phyloP scores from a whole-genome alignment of 192 early-diverging fungal genomes.

The Fimicolochytrium jonesii region DNA sequence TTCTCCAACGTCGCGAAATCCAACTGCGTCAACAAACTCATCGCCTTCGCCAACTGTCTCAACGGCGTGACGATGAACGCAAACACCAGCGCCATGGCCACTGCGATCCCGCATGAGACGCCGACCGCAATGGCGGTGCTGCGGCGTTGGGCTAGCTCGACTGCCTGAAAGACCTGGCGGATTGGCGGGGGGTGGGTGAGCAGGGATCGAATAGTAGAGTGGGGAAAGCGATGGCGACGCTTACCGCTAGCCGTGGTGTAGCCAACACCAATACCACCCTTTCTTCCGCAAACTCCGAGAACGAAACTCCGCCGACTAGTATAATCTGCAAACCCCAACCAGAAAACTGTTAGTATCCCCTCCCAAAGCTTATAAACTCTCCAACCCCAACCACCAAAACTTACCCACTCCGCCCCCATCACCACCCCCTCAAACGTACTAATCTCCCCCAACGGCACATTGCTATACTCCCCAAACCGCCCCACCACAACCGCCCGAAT shows the following conservation, averaged over 20 bases:
- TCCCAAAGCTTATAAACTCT: no score
- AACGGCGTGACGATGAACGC: constrained; percentile 1
- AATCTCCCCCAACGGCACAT: not conserved
- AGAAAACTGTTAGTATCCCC: no score
- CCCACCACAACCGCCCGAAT: not conserved
- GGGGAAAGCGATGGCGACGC: no score
- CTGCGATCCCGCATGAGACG: not conserved
- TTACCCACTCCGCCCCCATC: not conserved
- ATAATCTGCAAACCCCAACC: not conserved
- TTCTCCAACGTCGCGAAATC: constrained; percentile 9
- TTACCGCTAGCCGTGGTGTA: not conserved
- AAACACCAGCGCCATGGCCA: not conserved
- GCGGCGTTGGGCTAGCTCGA: not conserved
- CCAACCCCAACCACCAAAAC: not conserved
- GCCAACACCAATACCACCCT: not conserved
- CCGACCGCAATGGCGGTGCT: not conserved
- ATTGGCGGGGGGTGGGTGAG: no score
- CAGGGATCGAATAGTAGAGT: no score
- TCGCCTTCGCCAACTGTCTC: not conserved
- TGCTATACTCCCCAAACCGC: not conserved
- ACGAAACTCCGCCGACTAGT: not conserved
- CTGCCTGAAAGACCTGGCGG: not conserved
- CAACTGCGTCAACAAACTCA: not conserved
- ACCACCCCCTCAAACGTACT: not conserved
- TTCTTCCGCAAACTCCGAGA: not conserved